A percentile compares a stretch with the other conserved stretches of the same genome.
phyloP scores from a whole-genome alignment of 2,329 filamentous ascomycete species.

The Nothopassalora personata region DNA sequence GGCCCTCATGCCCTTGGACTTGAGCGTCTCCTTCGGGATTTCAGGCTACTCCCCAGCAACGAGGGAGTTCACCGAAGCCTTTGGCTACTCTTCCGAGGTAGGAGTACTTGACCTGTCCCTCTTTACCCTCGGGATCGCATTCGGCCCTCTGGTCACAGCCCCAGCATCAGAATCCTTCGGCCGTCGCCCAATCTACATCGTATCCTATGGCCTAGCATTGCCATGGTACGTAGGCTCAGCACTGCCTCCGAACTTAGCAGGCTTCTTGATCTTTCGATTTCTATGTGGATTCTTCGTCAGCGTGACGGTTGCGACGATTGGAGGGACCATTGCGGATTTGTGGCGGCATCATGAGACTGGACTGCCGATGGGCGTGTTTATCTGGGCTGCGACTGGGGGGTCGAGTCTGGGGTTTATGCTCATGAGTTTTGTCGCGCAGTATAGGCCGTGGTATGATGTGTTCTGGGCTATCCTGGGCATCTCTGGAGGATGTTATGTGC shows the following conservation, averaged over 20 bases:
- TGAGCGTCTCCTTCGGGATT: slow-evolving; percentile 36
- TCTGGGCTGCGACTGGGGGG: slow-evolving; percentile 38
- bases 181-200: slow-evolving; percentile 12
- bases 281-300: slow-evolving; percentile 38
- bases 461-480: slow-evolving; percentile 14
- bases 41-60: slow-evolving; percentile 44
- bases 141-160: slow-evolving; percentile 22
- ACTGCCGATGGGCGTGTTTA: slow-evolving; percentile 40
- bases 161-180: slow-evolving; percentile 16
- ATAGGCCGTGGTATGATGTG: slow-evolving; percentile 11
- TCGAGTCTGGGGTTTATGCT: slow-evolving; percentile 40
- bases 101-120: slow-evolving; percentile 41
- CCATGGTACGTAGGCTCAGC: slow-evolving; percentile 40
- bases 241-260: slow-evolving; percentile 37
- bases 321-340: slow-evolving; percentile 40
- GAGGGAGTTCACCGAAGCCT: slow-evolving; percentile 38
- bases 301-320: slow-evolving; percentile 39
- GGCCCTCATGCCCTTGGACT: slow-evolving; percentile 12
- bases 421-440: slow-evolving; percentile 33
- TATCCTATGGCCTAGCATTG: slow-evolving; percentile 39
- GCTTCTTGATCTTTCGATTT: slow-evolving; percentile 40
- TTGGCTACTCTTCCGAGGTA: slow-evolving; percentile 37
- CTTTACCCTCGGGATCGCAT: slow-evolving; percentile 43
- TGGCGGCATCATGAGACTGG: slow-evolving; percentile 42
- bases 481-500: slow-evolving; percentile 8